Evolutionary conservation across 2,329 filamentous ascomycete species (phyloP).

Genomic region (Rhynchosporium agropyri): DNA sequence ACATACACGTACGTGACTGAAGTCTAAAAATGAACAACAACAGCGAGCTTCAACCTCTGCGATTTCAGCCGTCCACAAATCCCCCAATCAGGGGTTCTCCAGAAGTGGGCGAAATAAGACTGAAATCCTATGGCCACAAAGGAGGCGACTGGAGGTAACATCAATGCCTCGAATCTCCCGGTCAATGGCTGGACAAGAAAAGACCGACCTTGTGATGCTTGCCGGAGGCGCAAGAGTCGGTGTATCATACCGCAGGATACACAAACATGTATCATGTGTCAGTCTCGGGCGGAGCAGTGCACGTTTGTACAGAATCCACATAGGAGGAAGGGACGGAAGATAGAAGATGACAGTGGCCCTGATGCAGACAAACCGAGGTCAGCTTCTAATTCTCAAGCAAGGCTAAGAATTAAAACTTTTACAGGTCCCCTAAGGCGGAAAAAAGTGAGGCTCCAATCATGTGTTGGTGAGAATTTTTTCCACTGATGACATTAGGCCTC

Average conservation of each 20-base stretch:
- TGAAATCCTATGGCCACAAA: conserved; percentile 26
- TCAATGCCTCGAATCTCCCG: conserved; percentile 25
- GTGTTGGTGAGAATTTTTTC: background rate
- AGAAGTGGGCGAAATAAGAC: too few relatives aligned
- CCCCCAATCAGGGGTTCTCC: conserved; percentile 6
- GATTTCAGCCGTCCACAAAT: conserved; percentile 19
- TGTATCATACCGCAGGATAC: conserved; percentile 77
- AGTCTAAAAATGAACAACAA: background rate
- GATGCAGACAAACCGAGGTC: conserved; percentile 34
- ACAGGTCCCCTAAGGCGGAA: conserved; percentile 34
- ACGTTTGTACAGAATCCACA: conserved; percentile 75
- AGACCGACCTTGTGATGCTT: conserved; percentile 69
- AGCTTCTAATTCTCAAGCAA: conserved; percentile 7
- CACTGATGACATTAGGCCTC: conserved; percentile 24
- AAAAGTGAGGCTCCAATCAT: conserved; percentile 18
- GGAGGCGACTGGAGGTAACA: conserved; percentile 17
- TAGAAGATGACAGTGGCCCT: conserved; percentile 48
- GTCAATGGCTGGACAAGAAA: conserved; percentile 48
- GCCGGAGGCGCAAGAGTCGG: conserved; percentile 43
- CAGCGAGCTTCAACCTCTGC: conserved; percentile 12
- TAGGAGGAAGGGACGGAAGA: conserved; percentile 75
- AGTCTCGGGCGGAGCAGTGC: conserved; percentile 74
- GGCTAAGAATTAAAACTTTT: conserved; percentile 9
- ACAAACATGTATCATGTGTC: conserved; percentile 72
- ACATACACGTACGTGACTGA: conserved; percentile 7